These are phyloP conservation scores for Fraxinus dipetala DNA, from an alignment of 305 asterid species.

Conservation along the genomic window DNA sequence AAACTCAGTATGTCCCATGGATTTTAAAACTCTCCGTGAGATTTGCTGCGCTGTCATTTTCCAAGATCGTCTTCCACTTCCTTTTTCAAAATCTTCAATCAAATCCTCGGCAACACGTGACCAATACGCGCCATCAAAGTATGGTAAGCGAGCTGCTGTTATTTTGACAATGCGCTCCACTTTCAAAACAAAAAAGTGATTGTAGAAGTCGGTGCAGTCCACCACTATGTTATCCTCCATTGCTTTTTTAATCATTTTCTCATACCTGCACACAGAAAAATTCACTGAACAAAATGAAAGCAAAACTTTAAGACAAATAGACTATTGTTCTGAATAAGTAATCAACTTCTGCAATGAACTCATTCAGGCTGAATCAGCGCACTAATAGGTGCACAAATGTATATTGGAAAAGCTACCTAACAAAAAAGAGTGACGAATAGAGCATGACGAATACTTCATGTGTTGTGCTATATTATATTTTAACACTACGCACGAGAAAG, in stretches of 20 bases:
- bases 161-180: constrained; percentile 46
- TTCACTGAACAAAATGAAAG: not conserved
- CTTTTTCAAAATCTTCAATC: constrained; percentile 32
- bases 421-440: not conserved
- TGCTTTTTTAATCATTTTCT: constrained; percentile 58
- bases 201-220: constrained; percentile 47
- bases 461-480: not conserved
- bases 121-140: constrained; percentile 70
- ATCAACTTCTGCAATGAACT: not conserved
- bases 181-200: constrained; percentile 48
- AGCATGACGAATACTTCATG: not conserved
- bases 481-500: not conserved
- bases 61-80: constrained; percentile 23
- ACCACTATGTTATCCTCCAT: constrained; percentile 50
- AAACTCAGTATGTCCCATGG: constrained; percentile 50
- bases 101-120: constrained; percentile 48
- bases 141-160: constrained; percentile 65
- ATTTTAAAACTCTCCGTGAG: constrained; percentile 47
- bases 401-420: not conserved
- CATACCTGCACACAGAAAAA: constrained; percentile 45
- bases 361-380: not conserved
- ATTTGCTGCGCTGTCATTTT: constrained; percentile 28
- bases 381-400: not conserved
- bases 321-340: not conserved
- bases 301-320: not conserved